A percentile compares a stretch with the other conserved stretches of the same genome.
Evolutionary conservation across 2,329 filamentous ascomycete species (phyloP).

Genomic region (Akanthomyces uredinophilus): DNA sequence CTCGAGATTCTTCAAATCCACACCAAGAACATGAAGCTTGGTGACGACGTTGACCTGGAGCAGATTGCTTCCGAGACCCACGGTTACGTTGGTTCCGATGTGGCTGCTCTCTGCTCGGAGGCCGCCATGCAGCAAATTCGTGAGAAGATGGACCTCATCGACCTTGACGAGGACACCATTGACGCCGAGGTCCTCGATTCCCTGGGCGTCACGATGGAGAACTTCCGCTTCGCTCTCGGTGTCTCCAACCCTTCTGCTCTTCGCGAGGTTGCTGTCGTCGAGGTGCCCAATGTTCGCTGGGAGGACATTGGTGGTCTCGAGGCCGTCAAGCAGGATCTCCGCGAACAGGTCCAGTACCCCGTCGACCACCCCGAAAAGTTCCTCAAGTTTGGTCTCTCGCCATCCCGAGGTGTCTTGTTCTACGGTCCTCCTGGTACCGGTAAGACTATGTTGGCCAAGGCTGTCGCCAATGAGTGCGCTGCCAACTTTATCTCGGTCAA

Average conservation of each 20-base stretch:
- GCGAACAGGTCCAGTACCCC: slow-evolving; percentile 97
- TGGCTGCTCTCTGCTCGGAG: slow-evolving; percentile 96
- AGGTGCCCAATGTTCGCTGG: slow-evolving; percentile 98
- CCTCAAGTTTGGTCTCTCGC: slow-evolving; percentile 98
- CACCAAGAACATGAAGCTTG: slow-evolving; percentile 99
- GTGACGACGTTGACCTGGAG: slow-evolving; percentile 92
- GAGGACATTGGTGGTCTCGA: slow-evolving; percentile 99
- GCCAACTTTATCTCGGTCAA: slow-evolving; percentile 99
- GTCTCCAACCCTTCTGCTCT: slow-evolving; percentile 98
- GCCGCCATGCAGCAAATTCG: slow-evolving; percentile 99
- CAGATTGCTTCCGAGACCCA: slow-evolving; percentile 96
- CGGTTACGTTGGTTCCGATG: slow-evolving; percentile 97
- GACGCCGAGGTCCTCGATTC: slow-evolving; percentile 98
- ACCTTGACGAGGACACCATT: slow-evolving; percentile 97
- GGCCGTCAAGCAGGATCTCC: slow-evolving; percentile 97
- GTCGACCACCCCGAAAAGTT: slow-evolving; percentile 99
- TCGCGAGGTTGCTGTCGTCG: slow-evolving; percentile 96
- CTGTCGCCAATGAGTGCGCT: slow-evolving; percentile 96
- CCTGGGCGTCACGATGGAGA: slow-evolving; percentile 98
- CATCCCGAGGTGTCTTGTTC: slow-evolving; percentile 96
- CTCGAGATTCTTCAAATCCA: slow-evolving; percentile 99
- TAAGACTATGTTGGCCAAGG: slow-evolving; percentile 99
- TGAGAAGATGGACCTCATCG: slow-evolving; percentile 99
- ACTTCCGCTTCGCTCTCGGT: slow-evolving; percentile 97
- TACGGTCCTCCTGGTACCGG: slow-evolving; percentile 98